These are phyloP conservation scores for Pyrus hybrid DNA, from an alignment of 331 rosid species.

Conservation along the genomic window DNA sequence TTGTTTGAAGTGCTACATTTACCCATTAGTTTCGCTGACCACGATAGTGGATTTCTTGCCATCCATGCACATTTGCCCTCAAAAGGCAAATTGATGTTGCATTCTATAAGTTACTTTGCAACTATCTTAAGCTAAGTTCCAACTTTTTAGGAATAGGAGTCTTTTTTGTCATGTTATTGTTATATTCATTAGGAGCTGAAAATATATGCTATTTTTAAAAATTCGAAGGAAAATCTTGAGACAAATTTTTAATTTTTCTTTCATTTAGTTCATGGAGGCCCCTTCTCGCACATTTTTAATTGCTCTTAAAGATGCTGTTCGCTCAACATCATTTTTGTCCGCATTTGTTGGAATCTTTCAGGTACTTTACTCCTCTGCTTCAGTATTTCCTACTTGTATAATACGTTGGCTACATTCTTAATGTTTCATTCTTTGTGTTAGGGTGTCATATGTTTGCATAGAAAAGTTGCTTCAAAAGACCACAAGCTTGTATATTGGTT, in stretches of 20 bases:
- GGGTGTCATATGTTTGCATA: constrained; percentile 84
- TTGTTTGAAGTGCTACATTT: not conserved
- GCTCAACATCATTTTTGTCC: constrained; percentile 86
- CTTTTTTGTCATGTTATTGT: not conserved
- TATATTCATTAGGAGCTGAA: not conserved
- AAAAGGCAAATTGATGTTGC: too few species aligned
- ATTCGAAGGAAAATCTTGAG: too few species aligned
- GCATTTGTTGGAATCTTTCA: constrained; percentile 94
- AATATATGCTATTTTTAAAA: too few species aligned
- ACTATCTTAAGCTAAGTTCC: too few species aligned
- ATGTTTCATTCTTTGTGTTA: constrained; percentile 32
- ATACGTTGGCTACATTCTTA: constrained; percentile 14
- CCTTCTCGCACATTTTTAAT: constrained; percentile 78
- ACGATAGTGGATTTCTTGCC: too few species aligned
- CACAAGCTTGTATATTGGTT: constrained; percentile 90
- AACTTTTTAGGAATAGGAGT: not conserved
- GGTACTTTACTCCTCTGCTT: constrained; percentile 23
- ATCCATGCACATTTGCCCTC: too few species aligned
- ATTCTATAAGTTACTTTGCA: too few species aligned
- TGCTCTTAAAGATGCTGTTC: constrained; percentile 72
- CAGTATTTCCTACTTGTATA: not conserved
- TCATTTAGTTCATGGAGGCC: constrained; percentile 64
- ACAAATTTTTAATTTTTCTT: not conserved
- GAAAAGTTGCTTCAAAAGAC: constrained; percentile 76
- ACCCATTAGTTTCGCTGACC: not conserved